Evolutionary conservation across 345 rosid genomes (phyloP), one percentile per base, ranked within the genome.

Genomic region (Pelargonium nanum): DNA sequence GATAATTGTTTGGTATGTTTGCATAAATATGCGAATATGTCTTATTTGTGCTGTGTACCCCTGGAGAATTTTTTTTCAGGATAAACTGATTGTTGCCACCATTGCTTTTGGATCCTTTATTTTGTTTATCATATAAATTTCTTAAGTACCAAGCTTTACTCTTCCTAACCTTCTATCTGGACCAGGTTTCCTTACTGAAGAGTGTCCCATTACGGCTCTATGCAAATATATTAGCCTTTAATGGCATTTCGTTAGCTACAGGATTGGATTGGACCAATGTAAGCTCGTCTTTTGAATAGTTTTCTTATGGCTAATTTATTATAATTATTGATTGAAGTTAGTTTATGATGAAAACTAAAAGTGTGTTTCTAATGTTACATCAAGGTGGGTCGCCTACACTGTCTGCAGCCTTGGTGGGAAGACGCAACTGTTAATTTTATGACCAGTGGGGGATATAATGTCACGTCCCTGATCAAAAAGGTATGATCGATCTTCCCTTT

Each of bases 331-430:
- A 22, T 54, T 54, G 26, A 19, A 40, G 25, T 55, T 22, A 22
- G 24, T 3, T 32, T 34, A 20, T 20, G 9, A 28, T 60, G 22
- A 54, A 56, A 19, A 26, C 22, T 22, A 28, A 24, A 26, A 19
- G 53, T 60, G 48, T 66, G 10, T 45, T 34, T 26, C 34, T 53
- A 26, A 21, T 32, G 21, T 6, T 44, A 34, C 55, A 50, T 59
- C 22, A 66, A 87, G 93, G 80, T 85, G 20, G 87, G 93, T 9
- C 85, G 93, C 62, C 63, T 90, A 62, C 93, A 87, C 57, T 90
- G 95, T 66, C 80, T 80, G 76, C 68, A 80, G 76, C 92, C 95
- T 4, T 85, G 95, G 95, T 90, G 97, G 97, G 75, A 85, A 61
- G 88, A 87, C 70, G 85, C 93, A 5, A 90, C 83, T 45, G 79